Percentiles rank a stretch among this genome's conserved stretches.
These are phyloP conservation scores for Tubosaeta brunneosetosa DNA, from an alignment of 768 basidiomycete genomes.

Conservation along the genomic window DNA sequence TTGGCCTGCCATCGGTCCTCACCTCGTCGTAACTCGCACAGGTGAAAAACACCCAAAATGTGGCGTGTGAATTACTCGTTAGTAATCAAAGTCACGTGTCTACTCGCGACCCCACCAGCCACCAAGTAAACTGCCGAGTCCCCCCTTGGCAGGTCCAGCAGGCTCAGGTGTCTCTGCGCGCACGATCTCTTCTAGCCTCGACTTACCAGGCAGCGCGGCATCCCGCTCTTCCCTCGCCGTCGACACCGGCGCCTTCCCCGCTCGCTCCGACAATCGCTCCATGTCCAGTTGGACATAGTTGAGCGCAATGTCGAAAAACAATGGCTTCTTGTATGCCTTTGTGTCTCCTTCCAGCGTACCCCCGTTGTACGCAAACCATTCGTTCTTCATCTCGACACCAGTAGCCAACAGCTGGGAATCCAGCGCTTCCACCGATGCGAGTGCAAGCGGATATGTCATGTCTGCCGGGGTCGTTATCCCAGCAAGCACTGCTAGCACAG, in stretches of 20 bases:
- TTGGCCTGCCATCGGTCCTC: conserved; percentile 19
- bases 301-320: conserved; percentile 92
- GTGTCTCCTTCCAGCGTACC: conserved; percentile 45
- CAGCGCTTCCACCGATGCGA: conserved; percentile 43
- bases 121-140: conserved; percentile 64
- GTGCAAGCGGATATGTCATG: conserved; percentile 51
- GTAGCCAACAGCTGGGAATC: conserved; percentile 48
- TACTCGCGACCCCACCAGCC: conserved; percentile 71
- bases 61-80: conserved; percentile 19
- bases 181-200: conserved; percentile 52
- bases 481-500: conserved; percentile 45
- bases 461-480: conserved; percentile 37
- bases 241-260: conserved; percentile 47
- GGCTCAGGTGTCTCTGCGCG: conserved; percentile 48
- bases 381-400: conserved; percentile 53
- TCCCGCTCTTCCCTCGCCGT: conserved; percentile 15
- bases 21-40: conserved; percentile 9
- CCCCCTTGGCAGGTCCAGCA: conserved; percentile 41
- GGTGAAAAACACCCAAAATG: conserved; percentile 14
- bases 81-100: conserved; percentile 7
- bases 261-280: conserved; percentile 65
- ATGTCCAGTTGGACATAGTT: conserved; percentile 89
- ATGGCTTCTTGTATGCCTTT: conserved; percentile 67
- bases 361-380: conserved; percentile 78
- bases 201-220: conserved; percentile 35